Conservation (phyloP, 140 eudicot genomes). For the Anethum foeniculum region DNA sequence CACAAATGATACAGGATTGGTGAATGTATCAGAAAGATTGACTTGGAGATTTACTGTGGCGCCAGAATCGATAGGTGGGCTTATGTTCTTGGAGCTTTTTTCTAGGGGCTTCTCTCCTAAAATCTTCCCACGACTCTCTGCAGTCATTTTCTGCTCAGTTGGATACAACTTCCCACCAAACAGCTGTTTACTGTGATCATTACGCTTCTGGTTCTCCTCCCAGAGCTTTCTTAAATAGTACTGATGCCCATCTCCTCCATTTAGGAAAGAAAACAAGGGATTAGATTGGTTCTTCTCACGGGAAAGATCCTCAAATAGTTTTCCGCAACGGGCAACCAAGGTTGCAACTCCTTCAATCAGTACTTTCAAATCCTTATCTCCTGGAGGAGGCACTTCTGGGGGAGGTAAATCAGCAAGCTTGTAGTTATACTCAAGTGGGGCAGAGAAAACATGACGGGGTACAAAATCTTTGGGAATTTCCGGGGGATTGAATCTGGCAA, state of each 20-base stretch:
- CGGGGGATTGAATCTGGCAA: conserved; percentile 83
- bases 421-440: conserved; percentile 38
- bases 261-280: conserved; percentile 71
- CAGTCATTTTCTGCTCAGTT: conserved; percentile 60
- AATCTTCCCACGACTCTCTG: conserved; percentile 80
- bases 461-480: conserved; percentile 72
- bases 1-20: conserved; percentile 67
- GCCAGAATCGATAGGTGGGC: conserved; percentile 33
- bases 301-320: conserved; percentile 87
- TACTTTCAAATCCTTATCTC: conserved; percentile 61
- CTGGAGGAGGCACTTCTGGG: conserved; percentile 71
- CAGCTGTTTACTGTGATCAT: conserved; percentile 36
- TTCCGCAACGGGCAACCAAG: conserved; percentile 93
- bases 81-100: conserved; percentile 44
- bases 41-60: conserved; percentile 48
- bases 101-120: conserved; percentile 88
- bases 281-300: conserved; percentile 86
- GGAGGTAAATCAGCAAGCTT: conserved; percentile 48
- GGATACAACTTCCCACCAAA: conserved; percentile 40
- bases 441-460: conserved; percentile 64
- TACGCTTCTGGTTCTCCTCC: conserved; percentile 79
- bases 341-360: conserved; percentile 87
- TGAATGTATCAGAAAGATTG: conserved; percentile 83
- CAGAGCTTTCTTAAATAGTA: conserved; percentile 81
- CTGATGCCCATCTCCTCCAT: conserved; percentile 76